These are phyloP conservation scores for Cytospora leucostoma DNA, from an alignment of 2,329 filamentous ascomycete species.

Conservation along the genomic window DNA sequence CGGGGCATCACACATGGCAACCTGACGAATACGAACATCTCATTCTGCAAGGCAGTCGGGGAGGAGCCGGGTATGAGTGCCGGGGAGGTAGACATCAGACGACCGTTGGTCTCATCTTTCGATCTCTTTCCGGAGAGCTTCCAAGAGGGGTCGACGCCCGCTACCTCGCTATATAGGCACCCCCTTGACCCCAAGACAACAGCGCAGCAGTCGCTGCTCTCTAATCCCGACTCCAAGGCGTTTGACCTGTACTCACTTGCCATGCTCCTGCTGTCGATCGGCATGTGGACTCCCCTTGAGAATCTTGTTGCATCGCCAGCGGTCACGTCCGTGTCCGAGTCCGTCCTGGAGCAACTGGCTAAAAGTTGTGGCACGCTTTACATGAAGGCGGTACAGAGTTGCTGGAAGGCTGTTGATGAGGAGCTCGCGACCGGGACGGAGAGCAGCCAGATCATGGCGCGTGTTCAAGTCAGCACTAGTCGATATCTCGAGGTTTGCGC, in stretches of 20 bases:
- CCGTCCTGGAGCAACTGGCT: slow-evolving; percentile 63
- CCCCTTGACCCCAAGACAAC: slow-evolving; percentile 61
- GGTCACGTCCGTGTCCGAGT: slow-evolving; percentile 57
- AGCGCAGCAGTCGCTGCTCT: slow-evolving; percentile 47
- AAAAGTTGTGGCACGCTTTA: slow-evolving; percentile 73
- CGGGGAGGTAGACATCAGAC: slow-evolving; percentile 61
- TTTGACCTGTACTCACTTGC: slow-evolving; percentile 74
- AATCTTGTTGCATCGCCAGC: slow-evolving; percentile 49
- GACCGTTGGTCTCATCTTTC: slow-evolving; percentile 72
- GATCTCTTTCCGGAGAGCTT: slow-evolving; percentile 66
- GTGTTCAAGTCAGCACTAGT: slow-evolving; percentile 56
- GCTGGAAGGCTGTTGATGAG: slow-evolving; percentile 69
- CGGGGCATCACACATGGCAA: slow-evolving; percentile 71
- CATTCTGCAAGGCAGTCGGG: slow-evolving; percentile 58
- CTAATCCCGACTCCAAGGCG: slow-evolving; percentile 56
- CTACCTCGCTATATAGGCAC: slow-evolving; percentile 61
- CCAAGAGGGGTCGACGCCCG: slow-evolving; percentile 34
- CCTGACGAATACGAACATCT: slow-evolving; percentile 66
- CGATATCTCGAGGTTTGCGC: slow-evolving; percentile 64
- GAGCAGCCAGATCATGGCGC: slow-evolving; percentile 54
- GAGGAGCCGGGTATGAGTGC: slow-evolving; percentile 44
- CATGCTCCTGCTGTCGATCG: slow-evolving; percentile 72
- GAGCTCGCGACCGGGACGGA: slow-evolving; percentile 50
- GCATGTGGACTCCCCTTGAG: slow-evolving; percentile 71
- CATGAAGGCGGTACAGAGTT: slow-evolving; percentile 72